Percentiles rank a stretch among this genome's conserved stretches.
Evolutionary conservation across 2,329 filamentous ascomycete genomes (phyloP).

Genomic region (Ilyonectria robusta): DNA sequence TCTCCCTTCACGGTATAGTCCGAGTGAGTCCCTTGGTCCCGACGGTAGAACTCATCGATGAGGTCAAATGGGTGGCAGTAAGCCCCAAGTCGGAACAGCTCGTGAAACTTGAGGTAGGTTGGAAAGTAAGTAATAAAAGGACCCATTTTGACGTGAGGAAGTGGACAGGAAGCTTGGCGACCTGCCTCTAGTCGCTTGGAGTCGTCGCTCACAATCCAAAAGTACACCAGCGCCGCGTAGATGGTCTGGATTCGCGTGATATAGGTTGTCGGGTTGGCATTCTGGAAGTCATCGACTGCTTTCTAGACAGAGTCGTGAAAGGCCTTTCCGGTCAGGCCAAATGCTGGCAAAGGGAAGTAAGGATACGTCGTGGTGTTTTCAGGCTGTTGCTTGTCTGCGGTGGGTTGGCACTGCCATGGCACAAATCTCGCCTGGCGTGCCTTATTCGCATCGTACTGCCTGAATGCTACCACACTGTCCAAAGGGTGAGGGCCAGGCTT

Average conservation of each 20-base stretch:
- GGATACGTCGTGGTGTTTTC: background rate
- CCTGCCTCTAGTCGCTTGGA: background rate
- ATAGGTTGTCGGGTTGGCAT: background rate
- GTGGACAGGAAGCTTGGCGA: background rate
- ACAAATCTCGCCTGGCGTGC: background rate
- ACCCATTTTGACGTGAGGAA: background rate
- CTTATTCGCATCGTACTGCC: background rate
- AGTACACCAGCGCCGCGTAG: slow-evolving; percentile 4
- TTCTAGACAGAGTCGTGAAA: background rate
- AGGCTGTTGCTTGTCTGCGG: background rate
- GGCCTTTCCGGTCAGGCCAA: background rate
- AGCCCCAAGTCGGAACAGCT: slow-evolving; percentile 5
- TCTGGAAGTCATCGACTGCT: background rate
- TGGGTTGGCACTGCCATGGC: background rate
- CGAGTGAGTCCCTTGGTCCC: too few species aligned
- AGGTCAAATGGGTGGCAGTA: slow-evolving; percentile 13
- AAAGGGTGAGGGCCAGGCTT: background rate
- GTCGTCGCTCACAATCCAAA: slow-evolving; percentile 1
- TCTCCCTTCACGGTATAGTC: background rate
- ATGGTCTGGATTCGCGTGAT: slow-evolving; percentile 9
- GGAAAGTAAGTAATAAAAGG: slow-evolving; percentile 20
- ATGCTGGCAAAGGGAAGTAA: background rate
- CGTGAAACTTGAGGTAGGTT: slow-evolving; percentile 16
- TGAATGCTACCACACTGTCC: background rate
- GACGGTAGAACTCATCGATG: background rate